Evolutionary conservation across 352 stramenopile species (phyloP), one percentile per base, ranked within the genome.

Genomic region (Pythium dissotocum): DNA sequence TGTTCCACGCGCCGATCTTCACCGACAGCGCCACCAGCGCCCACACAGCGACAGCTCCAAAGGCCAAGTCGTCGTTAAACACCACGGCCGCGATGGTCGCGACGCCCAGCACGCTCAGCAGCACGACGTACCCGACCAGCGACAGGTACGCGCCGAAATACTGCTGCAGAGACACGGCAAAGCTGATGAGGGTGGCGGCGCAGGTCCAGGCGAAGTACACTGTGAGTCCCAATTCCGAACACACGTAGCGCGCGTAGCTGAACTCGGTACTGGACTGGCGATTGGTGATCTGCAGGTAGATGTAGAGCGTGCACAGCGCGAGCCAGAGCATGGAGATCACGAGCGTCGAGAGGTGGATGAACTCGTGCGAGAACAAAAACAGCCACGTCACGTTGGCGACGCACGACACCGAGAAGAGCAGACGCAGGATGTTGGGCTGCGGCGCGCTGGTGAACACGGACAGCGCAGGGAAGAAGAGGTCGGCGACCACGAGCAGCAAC

Each of bases 151-250:
- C 78, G 6, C 76, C 63, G 18, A 64, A 59, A n/a, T 83, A 60
- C 51, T 89, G 72, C 61, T 90, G 80, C 30, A 78, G 63, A 44
- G 78, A 80, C 32, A 93, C 80, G 35, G 80, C 78, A 57, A 93
- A 71, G 67, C 71, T 83, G 73, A 93, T 90, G 30, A 91, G 72
- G 59, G 76, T 89, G 35, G 85, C 83, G 6, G 72, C 83, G 46
- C 78, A 89, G 2, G 82, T 91, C 85, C 85, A 93, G 44, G 83
- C 80, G 67, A 91, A 93, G 68, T 93, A 93, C 44, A 89, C n/a
- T 18, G 74, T 81, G 42, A 93, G 51, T 26, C 81, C 79, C 63
- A 93, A 68, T 62, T 91, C 83, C 35, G 76, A 84, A 49, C 82
- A 63, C 24, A 88, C 12, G 71, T 80, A 90, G 24, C 79, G 82